Percentiles rank a stretch among this genome's conserved stretches.
Conservation (phyloP, 2,329 filamentous ascomycete genomes). For the Fusarium penzigii region DNA sequence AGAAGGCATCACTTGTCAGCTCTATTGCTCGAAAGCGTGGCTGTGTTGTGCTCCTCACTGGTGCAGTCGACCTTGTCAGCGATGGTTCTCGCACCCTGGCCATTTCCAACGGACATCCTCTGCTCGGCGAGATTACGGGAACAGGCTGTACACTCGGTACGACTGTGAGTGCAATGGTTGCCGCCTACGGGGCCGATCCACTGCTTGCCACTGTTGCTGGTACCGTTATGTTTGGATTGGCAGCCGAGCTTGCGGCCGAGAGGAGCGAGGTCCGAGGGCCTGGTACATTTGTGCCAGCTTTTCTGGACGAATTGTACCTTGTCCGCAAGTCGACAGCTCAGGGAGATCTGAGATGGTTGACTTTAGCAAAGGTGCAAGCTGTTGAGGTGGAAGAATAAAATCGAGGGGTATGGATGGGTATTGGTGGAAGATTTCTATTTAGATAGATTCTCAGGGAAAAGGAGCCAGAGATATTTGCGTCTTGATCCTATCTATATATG, state of each 20-base stretch:
- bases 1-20: constrained; percentile 62
- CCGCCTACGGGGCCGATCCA: constrained; percentile 62
- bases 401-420: constrained; percentile 6
- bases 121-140: constrained; percentile 71
- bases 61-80: constrained; percentile 72
- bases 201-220: constrained; percentile 74
- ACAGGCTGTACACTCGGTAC: constrained; percentile 87
- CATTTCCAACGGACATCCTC: constrained; percentile 74
- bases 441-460: no score
- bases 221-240: constrained; percentile 73
- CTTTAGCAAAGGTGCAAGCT: constrained; percentile 49
- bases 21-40: constrained; percentile 63
- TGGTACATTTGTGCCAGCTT: constrained; percentile 82
- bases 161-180: constrained; percentile 73
- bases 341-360: constrained; percentile 54
- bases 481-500: no score
- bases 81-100: constrained; percentile 70
- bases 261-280: constrained; percentile 70
- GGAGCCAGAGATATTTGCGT: no score
- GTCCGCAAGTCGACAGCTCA: constrained; percentile 49
- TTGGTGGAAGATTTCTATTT: not conserved
- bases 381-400: constrained; percentile 31
- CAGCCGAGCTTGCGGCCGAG: constrained; percentile 69
- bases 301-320: constrained; percentile 70
- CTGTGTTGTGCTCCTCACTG: constrained; percentile 81